phyloP scores from a whole-genome alignment of 306 rosid species.

The Prunus mongolica region DNA sequence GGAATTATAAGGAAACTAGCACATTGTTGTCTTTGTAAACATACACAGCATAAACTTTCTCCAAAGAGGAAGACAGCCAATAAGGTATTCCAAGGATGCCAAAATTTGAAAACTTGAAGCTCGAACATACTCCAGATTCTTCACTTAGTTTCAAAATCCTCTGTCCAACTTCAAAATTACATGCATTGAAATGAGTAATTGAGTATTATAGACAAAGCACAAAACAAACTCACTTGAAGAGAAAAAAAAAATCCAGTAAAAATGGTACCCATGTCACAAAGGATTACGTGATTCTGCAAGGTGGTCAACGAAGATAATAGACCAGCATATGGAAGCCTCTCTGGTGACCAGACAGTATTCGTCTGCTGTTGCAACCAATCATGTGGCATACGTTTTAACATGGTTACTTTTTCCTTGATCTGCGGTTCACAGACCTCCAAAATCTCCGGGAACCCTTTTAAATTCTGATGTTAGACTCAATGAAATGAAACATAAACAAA shows the following conservation, averaged over 20 bases:
- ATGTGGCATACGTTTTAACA: slow-evolving; percentile 49
- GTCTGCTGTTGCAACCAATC: slow-evolving; percentile 48
- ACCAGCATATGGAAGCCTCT: slow-evolving; percentile 46
- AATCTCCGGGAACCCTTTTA: slow-evolving; percentile 53
- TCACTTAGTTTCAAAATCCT: slow-evolving; percentile 59
- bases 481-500: slow-evolving; percentile 14
- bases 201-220: slow-evolving; percentile 6
- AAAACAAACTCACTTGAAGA: slow-evolving; percentile 13
- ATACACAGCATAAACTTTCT: slow-evolving; percentile 54
- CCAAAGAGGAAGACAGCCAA: slow-evolving; percentile 62
- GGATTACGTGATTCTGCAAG: slow-evolving; percentile 53
- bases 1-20: neutral
- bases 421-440: slow-evolving; percentile 52
- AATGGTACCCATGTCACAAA: slow-evolving; percentile 66
- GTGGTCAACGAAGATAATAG: slow-evolving; percentile 63
- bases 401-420: slow-evolving; percentile 47
- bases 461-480: slow-evolving; percentile 20
- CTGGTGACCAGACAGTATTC: slow-evolving; percentile 30
- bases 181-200: slow-evolving; percentile 20
- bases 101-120: slow-evolving; percentile 65
- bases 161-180: slow-evolving; percentile 69
- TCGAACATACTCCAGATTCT: slow-evolving; percentile 47
- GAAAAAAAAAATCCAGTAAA: slow-evolving; percentile 11
- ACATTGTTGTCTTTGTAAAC: slow-evolving; percentile 14
- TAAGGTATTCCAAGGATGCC: slow-evolving; percentile 83